Conservation (phyloP, 495 filamentous ascomycete species). For the Durotheca rogersii region DNA sequence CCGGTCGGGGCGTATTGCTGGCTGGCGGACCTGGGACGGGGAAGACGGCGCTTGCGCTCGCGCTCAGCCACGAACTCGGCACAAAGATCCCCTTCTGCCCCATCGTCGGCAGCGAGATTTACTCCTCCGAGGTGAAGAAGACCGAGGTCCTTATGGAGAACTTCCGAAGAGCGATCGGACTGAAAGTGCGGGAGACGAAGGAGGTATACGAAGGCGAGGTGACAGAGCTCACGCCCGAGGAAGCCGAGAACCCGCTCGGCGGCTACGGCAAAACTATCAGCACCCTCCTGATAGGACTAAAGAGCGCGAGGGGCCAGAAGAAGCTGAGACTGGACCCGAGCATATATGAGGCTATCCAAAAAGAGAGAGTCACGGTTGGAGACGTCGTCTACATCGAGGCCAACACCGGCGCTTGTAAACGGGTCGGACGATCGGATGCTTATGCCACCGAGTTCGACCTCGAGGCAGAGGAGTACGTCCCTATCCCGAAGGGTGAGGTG, state of each 20-base stretch:
- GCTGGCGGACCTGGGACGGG: slow-evolving; percentile 91
- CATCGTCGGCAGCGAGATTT: slow-evolving; percentile 95
- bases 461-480: slow-evolving; percentile 97
- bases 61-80: slow-evolving; percentile 91
- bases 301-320: slow-evolving; percentile 92
- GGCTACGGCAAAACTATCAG: slow-evolving; percentile 94
- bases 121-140: slow-evolving; percentile 97
- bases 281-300: slow-evolving; percentile 83
- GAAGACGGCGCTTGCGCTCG: slow-evolving; percentile 93
- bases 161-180: slow-evolving; percentile 91
- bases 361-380: slow-evolving; percentile 91
- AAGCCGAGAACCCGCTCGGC: slow-evolving; percentile 95
- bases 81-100: slow-evolving; percentile 97
- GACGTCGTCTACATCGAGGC: slow-evolving; percentile 99
- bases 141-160: slow-evolving; percentile 98
- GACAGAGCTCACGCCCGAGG: slow-evolving; percentile 92
- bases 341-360: slow-evolving; percentile 98
- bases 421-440: slow-evolving; percentile 90
- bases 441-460: slow-evolving; percentile 98
- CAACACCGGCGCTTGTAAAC: slow-evolving; percentile 95
- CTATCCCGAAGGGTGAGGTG: slow-evolving; percentile 96
- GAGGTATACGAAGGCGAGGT: slow-evolving; percentile 98
- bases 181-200: slow-evolving; percentile 95
- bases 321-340: slow-evolving; percentile 94
- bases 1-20: slow-evolving; percentile 86